A percentile compares a stretch with the other conserved stretches of the same genome.
Conservation (phyloP, 2,329 filamentous ascomycete species). For the Colletotrichum chrysophilum region DNA sequence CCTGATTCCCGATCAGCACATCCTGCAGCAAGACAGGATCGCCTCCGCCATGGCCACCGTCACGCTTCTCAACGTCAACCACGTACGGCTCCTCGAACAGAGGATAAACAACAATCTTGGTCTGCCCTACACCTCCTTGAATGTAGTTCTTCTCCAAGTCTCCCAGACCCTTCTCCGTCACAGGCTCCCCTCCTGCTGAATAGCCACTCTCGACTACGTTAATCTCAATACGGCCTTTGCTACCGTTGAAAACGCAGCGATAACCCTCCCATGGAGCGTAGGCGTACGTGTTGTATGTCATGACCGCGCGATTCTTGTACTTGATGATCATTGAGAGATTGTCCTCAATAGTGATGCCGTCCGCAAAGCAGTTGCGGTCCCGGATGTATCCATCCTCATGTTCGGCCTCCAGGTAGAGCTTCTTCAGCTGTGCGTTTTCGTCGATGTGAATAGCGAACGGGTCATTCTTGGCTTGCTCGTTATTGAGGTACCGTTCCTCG, state of each 20-base stretch:
- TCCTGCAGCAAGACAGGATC: slow-evolving; percentile 49
- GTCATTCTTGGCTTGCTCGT: slow-evolving; percentile 44
- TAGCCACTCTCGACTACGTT: slow-evolving; percentile 52
- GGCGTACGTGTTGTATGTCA: slow-evolving; percentile 49
- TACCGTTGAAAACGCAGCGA: slow-evolving; percentile 46
- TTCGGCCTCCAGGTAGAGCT: slow-evolving; percentile 51
- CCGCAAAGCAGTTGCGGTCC: slow-evolving; percentile 52
- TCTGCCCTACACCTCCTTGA: slow-evolving; percentile 41
- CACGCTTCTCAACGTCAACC: slow-evolving; percentile 41
- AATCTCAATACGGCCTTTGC: slow-evolving; percentile 48
- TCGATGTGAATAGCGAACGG: slow-evolving; percentile 51
- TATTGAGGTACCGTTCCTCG: slow-evolving; percentile 43
- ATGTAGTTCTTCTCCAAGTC: slow-evolving; percentile 28
- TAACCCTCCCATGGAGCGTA: slow-evolving; percentile 54
- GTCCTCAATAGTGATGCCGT: slow-evolving; percentile 55
- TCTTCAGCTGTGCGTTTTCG: slow-evolving; percentile 44
- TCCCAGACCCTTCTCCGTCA: slow-evolving; percentile 17
- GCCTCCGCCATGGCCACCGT: slow-evolving; percentile 51
- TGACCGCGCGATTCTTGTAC: slow-evolving; percentile 45
- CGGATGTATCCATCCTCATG: slow-evolving; percentile 54
- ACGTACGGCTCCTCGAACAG: slow-evolving; percentile 47
- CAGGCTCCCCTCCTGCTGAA: slow-evolving; percentile 48
- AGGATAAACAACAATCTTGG: slow-evolving; percentile 43
- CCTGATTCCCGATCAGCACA: slow-evolving; percentile 41
- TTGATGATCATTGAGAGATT: slow-evolving; percentile 51